Base-by-base conservation (phyloP, 495 filamentous ascomycete species). In the Mycothermus thermophilus region DNA sequence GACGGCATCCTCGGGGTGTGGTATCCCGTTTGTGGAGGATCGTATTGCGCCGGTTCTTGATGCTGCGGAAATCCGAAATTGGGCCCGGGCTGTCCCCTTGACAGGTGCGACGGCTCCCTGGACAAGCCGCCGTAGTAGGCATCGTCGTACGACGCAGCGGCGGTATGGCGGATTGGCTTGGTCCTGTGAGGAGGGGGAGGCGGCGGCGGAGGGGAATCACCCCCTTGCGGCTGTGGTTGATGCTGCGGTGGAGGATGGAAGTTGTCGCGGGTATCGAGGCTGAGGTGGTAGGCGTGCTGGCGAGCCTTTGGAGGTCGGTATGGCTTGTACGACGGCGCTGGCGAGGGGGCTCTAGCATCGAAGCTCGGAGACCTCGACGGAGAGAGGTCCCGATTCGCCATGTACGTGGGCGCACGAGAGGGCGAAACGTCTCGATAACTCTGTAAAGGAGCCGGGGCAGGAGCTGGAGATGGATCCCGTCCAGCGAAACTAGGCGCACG, bases 111-210 rank as follows among this genome's bases (percentile, higher is more conserved):
- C 13, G 40, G 33, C 4, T 51, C 45, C 22, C 48, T 42, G 1
- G 45, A 34, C 8, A 49, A 25, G 17, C 48, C 45, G 1, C 35
- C 38, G 24, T 44, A 38, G 29, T 44, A 50, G 18, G 48, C 52
- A 22, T 50, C 51, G 26, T 63, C 51, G 23, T 58, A 61, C 8
- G 62, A 63, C 5, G 44, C 48, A 35, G 51, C 48, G 4, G 39
- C 32, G 4, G 34, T 32, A n/a, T 43, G 47, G 13, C 43, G 24
- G 9, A 34, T 27, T 16, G 34, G 45, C 8, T 29, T 41, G 10
- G 44, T 47, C 4, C 71, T 59, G 38, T 75, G 72, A 5, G 67
- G 69, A 3, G 68, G 70, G 0, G 69, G 68, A 8, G 67, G 60
- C 2, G 71, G 68, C 3, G 70, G 68, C 15, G 69, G 69, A 13